These are phyloP conservation scores for Copromyces sp. DNA, from an alignment of 495 filamentous ascomycete species.

Conservation along the genomic window DNA sequence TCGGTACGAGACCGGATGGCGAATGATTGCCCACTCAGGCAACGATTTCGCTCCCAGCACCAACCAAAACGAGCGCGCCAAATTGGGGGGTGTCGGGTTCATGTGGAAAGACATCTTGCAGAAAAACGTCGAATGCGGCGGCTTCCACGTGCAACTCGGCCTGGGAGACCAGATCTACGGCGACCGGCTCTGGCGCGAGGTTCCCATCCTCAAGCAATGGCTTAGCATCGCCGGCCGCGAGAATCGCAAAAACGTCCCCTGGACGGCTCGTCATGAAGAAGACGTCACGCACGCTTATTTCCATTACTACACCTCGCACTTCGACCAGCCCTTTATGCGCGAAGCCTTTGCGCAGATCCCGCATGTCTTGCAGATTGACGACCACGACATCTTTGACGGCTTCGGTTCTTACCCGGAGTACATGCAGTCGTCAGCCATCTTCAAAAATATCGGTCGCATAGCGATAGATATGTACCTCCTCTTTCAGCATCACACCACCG, in stretches of 20 bases:
- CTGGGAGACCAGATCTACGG: constrained; percentile 94
- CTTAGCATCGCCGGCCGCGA: constrained; percentile 82
- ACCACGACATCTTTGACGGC: constrained; percentile 99
- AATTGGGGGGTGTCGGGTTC: constrained; percentile 76
- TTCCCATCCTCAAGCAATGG: constrained; percentile 89
- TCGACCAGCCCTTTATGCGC: constrained; percentile 85
- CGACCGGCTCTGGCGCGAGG: constrained; percentile 92
- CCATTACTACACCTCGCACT: constrained; percentile 96
- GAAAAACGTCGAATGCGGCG: constrained; percentile 91
- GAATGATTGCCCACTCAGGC: constrained; percentile 91
- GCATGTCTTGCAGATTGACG: constrained; percentile 83
- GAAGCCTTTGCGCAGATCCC: constrained; percentile 98
- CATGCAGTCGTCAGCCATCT: constrained; percentile 94
- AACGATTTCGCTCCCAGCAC: constrained; percentile 91
- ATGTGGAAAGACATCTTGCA: constrained; percentile 99
- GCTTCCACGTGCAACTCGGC: constrained; percentile 88
- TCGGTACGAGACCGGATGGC: constrained; percentile 81
- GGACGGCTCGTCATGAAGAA: constrained; percentile 90
- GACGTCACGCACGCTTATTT: constrained; percentile 95
- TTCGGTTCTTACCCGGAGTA: constrained; percentile 96
- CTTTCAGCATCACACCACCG: constrained; percentile 95
- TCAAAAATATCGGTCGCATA: constrained; percentile 94
- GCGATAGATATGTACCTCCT: constrained; percentile 99
- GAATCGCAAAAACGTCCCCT: constrained; percentile 75
- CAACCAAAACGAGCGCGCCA: constrained; percentile 70